phyloP scores from a whole-genome alignment of 1,139 yeast species.

The Dujonia santamariae region DNA sequence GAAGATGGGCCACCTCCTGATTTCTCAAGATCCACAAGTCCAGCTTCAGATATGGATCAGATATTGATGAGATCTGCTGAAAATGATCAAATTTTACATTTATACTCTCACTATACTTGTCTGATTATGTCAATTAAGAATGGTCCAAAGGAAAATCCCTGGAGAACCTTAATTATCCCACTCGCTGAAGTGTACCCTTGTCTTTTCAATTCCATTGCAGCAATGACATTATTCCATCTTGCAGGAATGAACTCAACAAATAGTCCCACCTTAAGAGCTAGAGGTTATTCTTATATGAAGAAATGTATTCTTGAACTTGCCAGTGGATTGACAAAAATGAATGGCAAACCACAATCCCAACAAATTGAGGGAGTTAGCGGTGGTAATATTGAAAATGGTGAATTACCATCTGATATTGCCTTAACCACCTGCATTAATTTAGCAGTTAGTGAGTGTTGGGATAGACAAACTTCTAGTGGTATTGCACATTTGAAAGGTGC shows the following conservation, averaged over 20 bases:
- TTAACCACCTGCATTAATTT: conserved; percentile 60
- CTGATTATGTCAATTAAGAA: conserved; percentile 62
- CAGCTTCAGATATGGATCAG: conserved; percentile 2
- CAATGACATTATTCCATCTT: conserved; percentile 64
- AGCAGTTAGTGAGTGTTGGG: conserved; percentile 70
- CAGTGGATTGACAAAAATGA: conserved; percentile 44
- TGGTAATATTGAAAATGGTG: conserved; percentile 15
- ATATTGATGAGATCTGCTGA: conserved; percentile 24
- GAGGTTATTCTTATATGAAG: conserved; percentile 58
- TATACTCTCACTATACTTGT: conserved; percentile 49
- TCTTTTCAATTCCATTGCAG: conserved; percentile 58
- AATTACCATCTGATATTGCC: conserved; percentile 63
- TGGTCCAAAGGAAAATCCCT: conserved; percentile 64
- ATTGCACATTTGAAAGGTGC: conserved; percentile 69
- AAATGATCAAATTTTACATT: conserved; percentile 32
- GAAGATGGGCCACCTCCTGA: background rate
- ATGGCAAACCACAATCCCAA: conserved; percentile 11
- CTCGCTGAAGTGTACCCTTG: conserved; percentile 52
- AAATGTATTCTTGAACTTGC: conserved; percentile 57
- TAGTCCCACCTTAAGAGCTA: conserved; percentile 37
- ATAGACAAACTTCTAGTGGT: conserved; percentile 61
- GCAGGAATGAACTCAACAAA: conserved; percentile 44
- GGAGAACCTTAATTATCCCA: conserved; percentile 60
- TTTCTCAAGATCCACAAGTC: conserved; percentile 2
- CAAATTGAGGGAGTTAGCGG: no score